phyloP scores from a whole-genome alignment of 768 basidiomycete species.

The Chalciporus pseudorubinellus region DNA sequence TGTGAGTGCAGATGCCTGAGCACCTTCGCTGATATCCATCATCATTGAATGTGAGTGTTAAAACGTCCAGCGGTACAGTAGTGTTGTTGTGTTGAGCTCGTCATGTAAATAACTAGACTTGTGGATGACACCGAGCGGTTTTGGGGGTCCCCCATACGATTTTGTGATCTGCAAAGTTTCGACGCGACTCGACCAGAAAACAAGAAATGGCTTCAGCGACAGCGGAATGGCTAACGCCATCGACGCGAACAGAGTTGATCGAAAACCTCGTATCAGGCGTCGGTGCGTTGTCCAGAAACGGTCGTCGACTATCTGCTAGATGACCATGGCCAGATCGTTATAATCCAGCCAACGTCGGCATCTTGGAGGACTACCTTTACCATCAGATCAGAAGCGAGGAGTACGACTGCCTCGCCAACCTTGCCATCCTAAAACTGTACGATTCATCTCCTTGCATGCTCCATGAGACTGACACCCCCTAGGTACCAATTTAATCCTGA shows the following conservation, averaged over 20 bases:
- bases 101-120: not conserved
- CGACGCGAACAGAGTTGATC: conserved; percentile 81
- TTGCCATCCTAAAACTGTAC: conserved; percentile 91
- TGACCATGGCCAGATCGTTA: conserved; percentile 73
- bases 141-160: conserved; percentile 8
- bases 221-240: conserved; percentile 68
- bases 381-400: conserved; percentile 88
- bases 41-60: not conserved
- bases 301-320: conserved; percentile 1
- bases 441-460: conserved; percentile 16
- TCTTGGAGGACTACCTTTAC: conserved; percentile 95
- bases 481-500: conserved; percentile 97
- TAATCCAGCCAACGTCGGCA: conserved; percentile 90
- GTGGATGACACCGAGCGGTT: not conserved
- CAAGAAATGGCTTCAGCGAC: conserved; percentile 35
- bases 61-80: too few species aligned
- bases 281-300: conserved; percentile 46
- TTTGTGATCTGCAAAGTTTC: not conserved
- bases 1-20: not conserved
- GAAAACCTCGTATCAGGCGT: conserved; percentile 90
- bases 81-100: not conserved
- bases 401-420: conserved; percentile 93
- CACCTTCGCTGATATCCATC: conserved; percentile 18
- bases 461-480: conserved; percentile 1
- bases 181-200: conserved; percentile 8